Evolutionary conservation across 1,139 yeast species (phyloP).

Genomic region (Chernovozyma sophiae-reginae): DNA sequence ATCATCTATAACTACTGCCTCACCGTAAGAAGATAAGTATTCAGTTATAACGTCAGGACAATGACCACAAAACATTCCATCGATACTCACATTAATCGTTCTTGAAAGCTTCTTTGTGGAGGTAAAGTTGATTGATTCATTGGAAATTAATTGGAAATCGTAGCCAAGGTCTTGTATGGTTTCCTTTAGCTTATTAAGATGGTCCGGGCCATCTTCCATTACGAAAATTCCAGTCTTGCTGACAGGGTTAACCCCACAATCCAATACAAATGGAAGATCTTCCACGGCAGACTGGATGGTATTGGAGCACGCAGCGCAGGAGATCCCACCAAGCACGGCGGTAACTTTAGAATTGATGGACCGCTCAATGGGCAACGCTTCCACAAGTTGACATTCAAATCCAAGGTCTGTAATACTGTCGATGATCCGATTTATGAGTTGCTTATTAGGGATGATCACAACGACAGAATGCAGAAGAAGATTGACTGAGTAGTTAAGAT

Average conservation of each 20-base stretch:
- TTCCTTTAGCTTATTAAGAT: constrained; percentile 38
- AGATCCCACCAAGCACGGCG: constrained; percentile 69
- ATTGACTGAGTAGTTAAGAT: constrained; percentile 35
- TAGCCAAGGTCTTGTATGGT: constrained; percentile 65
- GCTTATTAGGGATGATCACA: constrained; percentile 48
- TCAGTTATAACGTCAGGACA: constrained; percentile 59
- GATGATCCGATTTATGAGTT: constrained; percentile 46
- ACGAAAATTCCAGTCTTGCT: constrained; percentile 61
- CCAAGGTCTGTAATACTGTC: constrained; percentile 51
- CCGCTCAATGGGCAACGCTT: constrained; percentile 54
- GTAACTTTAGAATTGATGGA: constrained; percentile 46
- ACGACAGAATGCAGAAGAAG: constrained; percentile 41
- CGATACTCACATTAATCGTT: constrained; percentile 52
- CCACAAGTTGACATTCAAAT: constrained; percentile 53
- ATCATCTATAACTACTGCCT: constrained; percentile 52
- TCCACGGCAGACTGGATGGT: constrained; percentile 49
- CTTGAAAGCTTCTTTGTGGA: constrained; percentile 46
- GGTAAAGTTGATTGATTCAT: constrained; percentile 40
- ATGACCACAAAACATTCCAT: constrained; percentile 68
- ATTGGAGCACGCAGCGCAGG: constrained; percentile 68
- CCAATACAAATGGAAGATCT: constrained; percentile 50
- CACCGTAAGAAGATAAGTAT: constrained; percentile 51
- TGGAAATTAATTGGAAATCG: constrained; percentile 46
- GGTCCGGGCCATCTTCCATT: constrained; percentile 32
- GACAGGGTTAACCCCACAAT: constrained; percentile 52